Evolutionary conservation across 2,329 filamentous ascomycete genomes (phyloP).

Genomic region (Exophiala mesophila): DNA sequence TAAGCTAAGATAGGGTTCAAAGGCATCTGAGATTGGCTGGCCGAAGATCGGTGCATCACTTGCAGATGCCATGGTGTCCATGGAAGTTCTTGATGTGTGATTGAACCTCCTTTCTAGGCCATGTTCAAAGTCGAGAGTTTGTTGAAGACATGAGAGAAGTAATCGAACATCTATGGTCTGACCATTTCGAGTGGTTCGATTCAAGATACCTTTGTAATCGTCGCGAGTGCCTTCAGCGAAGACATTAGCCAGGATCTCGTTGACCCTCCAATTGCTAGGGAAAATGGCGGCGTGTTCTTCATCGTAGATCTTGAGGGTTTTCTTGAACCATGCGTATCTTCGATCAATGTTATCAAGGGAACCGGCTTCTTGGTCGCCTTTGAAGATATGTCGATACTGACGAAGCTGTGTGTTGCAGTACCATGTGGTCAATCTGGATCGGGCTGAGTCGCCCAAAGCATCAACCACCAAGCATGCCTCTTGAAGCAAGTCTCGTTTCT

Average conservation of each 20-base stretch:
- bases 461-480: constrained; percentile 95
- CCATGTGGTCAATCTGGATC: constrained; percentile 80
- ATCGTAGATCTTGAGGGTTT: constrained; percentile 93
- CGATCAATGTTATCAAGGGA: constrained; percentile 94
- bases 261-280: constrained; percentile 79
- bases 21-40: constrained; percentile 89
- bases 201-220: constrained; percentile 89
- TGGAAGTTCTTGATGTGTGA: constrained; percentile 65
- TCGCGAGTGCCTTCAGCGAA: constrained; percentile 96
- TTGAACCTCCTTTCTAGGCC: constrained; percentile 79
- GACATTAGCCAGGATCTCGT: constrained; percentile 80
- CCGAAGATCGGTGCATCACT: constrained; percentile 78
- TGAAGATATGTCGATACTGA: constrained; percentile 92
- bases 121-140: constrained; percentile 96
- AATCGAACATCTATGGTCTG: constrained; percentile 84
- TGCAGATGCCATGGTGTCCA: constrained; percentile 78
- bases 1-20: constrained; percentile 91
- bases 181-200: constrained; percentile 77
- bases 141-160: constrained; percentile 80
- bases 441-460: constrained; percentile 81
- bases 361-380: constrained; percentile 93
- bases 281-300: constrained; percentile 88
- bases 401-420: constrained; percentile 96
- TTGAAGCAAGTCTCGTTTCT: constrained; percentile 64
- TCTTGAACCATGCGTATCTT: constrained; percentile 92